Evolutionary conservation across 139 green algal species (phyloP), one percentile per base, ranked within the genome.

Genomic region (Mesotaenium endlicherianum): DNA sequence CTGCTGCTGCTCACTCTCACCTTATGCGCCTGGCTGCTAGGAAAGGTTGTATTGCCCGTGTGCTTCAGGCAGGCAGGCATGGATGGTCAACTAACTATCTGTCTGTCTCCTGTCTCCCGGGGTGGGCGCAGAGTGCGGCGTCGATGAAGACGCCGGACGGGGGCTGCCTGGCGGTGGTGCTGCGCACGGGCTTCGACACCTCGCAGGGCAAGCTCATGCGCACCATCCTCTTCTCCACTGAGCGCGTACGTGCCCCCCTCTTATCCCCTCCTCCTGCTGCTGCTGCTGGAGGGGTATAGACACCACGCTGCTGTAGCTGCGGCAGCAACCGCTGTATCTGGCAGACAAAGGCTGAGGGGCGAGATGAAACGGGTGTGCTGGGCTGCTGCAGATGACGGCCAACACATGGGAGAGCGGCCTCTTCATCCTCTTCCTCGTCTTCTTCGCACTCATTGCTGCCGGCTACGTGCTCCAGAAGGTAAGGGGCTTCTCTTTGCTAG

Each of bases 371-470:
- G 26, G 11, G 8, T 47, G 69, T 77, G 20, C n/a, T 77, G 34
- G 3, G 44, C 30, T 47, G 3, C 55, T 77, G 26, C 81, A 86
- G 75, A 91, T 98, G 5, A 96, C 91, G 0, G 96, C 96, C 82
- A 98, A 98, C 91, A 97, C 90, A 82, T 89, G 85, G 75, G 96
- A 99, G 92, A 94, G 94, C 1, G 95, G 94, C 38, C 59, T 97
- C 43, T 99, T 99, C 91, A 99, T 99, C 91, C 74, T 94, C 34
- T 98, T 99, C 90, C 92, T 99, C n/a, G 91, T 99, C 5, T 55
- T 94, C 70, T 99, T 98, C 74, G 96, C 96, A 16, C 70, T 99
- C 58, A 89, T 92, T 2, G 96, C 96, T 1, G 88, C 93, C 0
- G 87, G 82, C 36, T 97, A 98, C 68, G 95, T 99, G 26, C 90